Conservation (phyloP, 1,139 yeast species). For the Yamadazyma diospyri region DNA sequence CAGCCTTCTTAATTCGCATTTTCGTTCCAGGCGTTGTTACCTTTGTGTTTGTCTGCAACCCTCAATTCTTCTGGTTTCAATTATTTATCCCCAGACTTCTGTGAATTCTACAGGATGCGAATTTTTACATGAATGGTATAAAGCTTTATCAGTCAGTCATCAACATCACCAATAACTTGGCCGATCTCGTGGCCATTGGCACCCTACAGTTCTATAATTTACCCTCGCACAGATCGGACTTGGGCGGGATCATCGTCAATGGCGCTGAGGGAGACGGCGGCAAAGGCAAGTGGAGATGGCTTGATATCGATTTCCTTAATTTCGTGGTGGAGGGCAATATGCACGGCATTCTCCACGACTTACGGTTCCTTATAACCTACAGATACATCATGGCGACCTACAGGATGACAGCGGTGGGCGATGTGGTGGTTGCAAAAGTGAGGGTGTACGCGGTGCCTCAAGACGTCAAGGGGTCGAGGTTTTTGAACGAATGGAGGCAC, state of each 20-base stretch:
- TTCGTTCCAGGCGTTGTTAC: too few species aligned
- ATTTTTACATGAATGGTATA: too few species aligned
- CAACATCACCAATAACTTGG: constrained; percentile 38
- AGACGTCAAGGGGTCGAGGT: constrained; percentile 38
- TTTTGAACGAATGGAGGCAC: constrained; percentile 30
- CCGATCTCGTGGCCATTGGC: constrained; percentile 45
- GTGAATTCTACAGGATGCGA: too few species aligned
- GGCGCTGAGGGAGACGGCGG: background rate
- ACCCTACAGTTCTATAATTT: constrained; percentile 37
- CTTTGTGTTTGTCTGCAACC: too few species aligned
- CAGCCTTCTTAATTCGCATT: too few species aligned
- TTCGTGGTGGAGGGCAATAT: constrained; percentile 12
- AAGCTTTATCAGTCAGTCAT: constrained; percentile 12
- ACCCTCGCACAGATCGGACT: constrained; percentile 28
- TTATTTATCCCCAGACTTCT: too few species aligned
- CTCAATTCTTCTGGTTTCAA: too few species aligned
- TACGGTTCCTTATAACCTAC: constrained; percentile 37
- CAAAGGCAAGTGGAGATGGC: constrained; percentile 46
- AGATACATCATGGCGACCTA: constrained; percentile 46
- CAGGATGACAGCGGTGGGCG: constrained; percentile 16
- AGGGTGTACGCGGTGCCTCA: constrained; percentile 49
- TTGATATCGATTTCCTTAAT: constrained; percentile 32
- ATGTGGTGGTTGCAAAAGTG: constrained; percentile 24
- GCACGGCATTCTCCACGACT: constrained; percentile 25
- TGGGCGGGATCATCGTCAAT: constrained; percentile 22